These are phyloP conservation scores for Nakaseomyces delphensis DNA, from an alignment of 1,139 yeast genomes.

Conservation along the genomic window DNA sequence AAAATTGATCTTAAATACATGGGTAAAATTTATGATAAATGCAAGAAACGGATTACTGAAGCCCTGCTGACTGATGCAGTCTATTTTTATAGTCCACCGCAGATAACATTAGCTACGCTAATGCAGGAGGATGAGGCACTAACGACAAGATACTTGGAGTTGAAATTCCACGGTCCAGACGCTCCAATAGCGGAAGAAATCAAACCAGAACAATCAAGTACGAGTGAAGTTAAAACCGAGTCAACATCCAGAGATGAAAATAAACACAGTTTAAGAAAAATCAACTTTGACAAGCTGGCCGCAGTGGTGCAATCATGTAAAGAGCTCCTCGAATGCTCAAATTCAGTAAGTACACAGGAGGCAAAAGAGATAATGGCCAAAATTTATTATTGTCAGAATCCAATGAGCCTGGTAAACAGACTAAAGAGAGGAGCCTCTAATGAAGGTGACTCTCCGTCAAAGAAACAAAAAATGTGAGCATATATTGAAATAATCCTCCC, in stretches of 20 bases:
- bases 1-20: conserved; percentile 31
- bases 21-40: conserved; percentile 53
- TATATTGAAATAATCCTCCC: too few relatives aligned
- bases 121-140: conserved; percentile 56
- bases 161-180: conserved; percentile 38
- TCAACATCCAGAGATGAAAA: conserved; percentile 7
- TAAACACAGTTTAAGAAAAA: conserved; percentile 9
- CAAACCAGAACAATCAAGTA: conserved; percentile 5
- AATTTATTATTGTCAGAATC: conserved; percentile 55
- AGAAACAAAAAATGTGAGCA: conserved; percentile 11
- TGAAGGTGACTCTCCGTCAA: conserved; percentile 13
- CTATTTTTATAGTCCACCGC: conserved; percentile 85
- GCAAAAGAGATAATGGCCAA: conserved; percentile 55
- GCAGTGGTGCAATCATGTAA: conserved; percentile 44
- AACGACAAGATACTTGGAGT: conserved; percentile 54
- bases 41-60: conserved; percentile 55
- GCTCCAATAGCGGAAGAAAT: conserved; percentile 8
- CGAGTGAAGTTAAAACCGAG: conserved; percentile 7
- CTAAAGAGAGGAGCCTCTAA: conserved; percentile 17
- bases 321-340: conserved; percentile 36
- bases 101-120: conserved; percentile 82
- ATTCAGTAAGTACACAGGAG: conserved; percentile 48
- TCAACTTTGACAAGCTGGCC: conserved; percentile 39
- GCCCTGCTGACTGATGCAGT: conserved; percentile 65
- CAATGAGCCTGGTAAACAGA: conserved; percentile 38